phyloP scores from a whole-genome alignment of 495 filamentous ascomycete species.

The Penicillium longicatenatum region DNA sequence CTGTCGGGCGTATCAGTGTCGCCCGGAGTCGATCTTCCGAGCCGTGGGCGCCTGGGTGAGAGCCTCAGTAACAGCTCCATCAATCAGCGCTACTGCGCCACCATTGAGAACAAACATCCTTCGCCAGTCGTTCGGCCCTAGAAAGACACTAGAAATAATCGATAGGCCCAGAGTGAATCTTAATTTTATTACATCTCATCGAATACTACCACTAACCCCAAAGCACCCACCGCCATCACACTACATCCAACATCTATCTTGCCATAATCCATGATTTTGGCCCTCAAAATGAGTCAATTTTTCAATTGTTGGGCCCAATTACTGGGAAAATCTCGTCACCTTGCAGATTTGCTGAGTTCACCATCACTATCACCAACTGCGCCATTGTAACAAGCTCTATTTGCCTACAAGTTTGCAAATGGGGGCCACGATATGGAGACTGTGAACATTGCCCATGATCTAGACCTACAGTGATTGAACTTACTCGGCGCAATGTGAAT shows the following conservation, averaged over 20 bases:
- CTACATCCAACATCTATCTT: slow-evolving; percentile 8
- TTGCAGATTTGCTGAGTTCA: slow-evolving; percentile 16
- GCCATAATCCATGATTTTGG: background rate
- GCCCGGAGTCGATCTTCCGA: slow-evolving; percentile 23
- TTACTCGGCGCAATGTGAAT: background rate
- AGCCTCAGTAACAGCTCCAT: slow-evolving; percentile 1
- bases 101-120: slow-evolving; percentile 12
- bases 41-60: slow-evolving; percentile 7
- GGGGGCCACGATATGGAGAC: slow-evolving; percentile 11
- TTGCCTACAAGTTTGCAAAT: background rate
- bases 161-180: slow-evolving; percentile 17
- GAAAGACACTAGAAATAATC: slow-evolving; percentile 11
- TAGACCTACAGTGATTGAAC: background rate
- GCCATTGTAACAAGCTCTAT: slow-evolving; percentile 14
- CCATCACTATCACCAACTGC: slow-evolving; percentile 44
- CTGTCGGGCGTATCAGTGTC: slow-evolving; percentile 20
- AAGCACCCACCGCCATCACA: slow-evolving; percentile 1
- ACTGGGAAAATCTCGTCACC: slow-evolving; percentile 14
- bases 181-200: background rate
- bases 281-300: slow-evolving; percentile 2
- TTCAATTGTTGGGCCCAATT: background rate
- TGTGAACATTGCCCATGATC: background rate
- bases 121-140: slow-evolving; percentile 14
- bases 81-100: slow-evolving; percentile 17
- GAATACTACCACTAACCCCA: background rate